Evolutionary conservation across 2,329 filamentous ascomycete genomes (phyloP).

Genomic region (Ampelomyces quisqualis): DNA sequence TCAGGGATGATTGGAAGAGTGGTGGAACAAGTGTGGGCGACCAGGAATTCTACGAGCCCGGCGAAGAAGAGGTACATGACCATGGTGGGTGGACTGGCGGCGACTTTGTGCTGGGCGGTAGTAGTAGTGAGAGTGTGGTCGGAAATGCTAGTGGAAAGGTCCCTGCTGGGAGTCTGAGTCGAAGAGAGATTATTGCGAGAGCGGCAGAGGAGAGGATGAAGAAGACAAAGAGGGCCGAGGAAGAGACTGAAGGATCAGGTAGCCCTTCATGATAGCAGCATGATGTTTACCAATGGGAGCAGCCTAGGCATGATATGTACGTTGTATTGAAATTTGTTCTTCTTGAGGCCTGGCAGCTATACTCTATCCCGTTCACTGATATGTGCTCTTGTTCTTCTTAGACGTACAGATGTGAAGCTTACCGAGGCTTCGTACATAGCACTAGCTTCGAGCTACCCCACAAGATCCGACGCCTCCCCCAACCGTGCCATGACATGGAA

Average conservation of each 20-base stretch:
- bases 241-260: conserved; percentile 30
- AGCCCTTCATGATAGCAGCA: conserved; percentile 3
- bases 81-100: conserved; percentile 50
- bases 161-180: conserved; percentile 55
- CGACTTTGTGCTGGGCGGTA: conserved; percentile 40
- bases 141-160: conserved; percentile 24
- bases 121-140: conserved; percentile 42
- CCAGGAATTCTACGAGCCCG: conserved; percentile 38
- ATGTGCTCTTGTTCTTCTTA: too few relatives aligned
- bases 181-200: conserved; percentile 72
- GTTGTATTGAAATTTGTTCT: neutral
- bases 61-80: conserved; percentile 36
- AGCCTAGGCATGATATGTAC: neutral
- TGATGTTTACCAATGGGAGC: neutral
- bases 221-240: conserved; percentile 51
- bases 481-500: neutral
- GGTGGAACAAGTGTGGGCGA: conserved; percentile 55
- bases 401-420: too few relatives aligned
- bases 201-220: conserved; percentile 68
- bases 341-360: too few relatives aligned
- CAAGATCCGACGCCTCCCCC: neutral
- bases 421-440: too few relatives aligned
- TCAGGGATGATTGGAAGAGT: conserved; percentile 72
- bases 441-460: neutral
- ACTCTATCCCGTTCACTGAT: too few relatives aligned